Evolutionary conservation across 2,329 filamentous ascomycete genomes (phyloP), one percentile per base, ranked within the genome.

Genomic region (Calonectria pauciramosa): DNA sequence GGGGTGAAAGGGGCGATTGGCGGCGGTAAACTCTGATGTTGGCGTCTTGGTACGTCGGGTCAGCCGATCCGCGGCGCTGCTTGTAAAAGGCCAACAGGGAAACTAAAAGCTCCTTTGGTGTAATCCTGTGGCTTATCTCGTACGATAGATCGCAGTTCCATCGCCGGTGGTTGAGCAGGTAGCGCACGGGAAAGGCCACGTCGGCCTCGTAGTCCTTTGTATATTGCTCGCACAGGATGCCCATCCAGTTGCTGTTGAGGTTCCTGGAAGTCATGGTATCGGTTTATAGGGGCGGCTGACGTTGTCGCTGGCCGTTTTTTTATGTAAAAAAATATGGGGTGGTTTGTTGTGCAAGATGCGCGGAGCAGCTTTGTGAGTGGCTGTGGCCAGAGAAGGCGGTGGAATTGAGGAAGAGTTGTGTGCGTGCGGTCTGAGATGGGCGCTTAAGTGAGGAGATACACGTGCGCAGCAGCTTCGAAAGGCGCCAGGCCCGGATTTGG

Each of bases 151-250:
- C 56, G 56, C 56, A 63, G 56, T 30, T 63, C 56, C 56, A 63
- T 63, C 56, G 56, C 14, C 56, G 56, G 16, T 63, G 56, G 56
- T 63, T 63, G 56, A 63, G 56, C 34, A 76, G 63, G 59, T 80
- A 87, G 28, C 81, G 82, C 56, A 72, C 32, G 2, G 73, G 72
- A 2, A 77, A 77, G 0, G 68, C 56, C 13, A 51, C 84, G 80
- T n/a, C 81, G 80, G 70, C 81, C 83, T 44, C 72, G 34, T 69
- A 23, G 5, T 74, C 76, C 20, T 26, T 52, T 38, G 54, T 68
- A 44, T 77, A 77, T 34, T 75, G 70, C 13, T 60, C 47, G 34
- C 75, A 76, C 18, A 76, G 8, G 6, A 77, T 51, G 5, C 77
- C 75, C 51, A 75, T 56, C 73, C 75, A 77, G 20, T 73, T 77